A percentile compares a stretch with the other conserved stretches of the same genome.
Evolutionary conservation across 345 rosid species (phyloP).

Genomic region (Trapa incisa): DNA sequence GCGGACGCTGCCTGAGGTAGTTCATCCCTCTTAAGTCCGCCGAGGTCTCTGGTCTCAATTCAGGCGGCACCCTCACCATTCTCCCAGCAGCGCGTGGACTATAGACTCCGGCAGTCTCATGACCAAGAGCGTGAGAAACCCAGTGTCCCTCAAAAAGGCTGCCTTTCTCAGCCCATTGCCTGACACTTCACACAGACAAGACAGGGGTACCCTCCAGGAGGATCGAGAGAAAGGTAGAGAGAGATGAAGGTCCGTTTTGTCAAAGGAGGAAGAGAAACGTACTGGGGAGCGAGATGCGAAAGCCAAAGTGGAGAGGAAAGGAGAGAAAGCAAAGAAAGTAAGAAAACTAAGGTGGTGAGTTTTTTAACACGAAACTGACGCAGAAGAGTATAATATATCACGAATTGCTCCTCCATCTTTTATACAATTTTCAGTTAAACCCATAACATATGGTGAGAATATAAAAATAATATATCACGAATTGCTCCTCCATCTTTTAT

Average conservation of each 20-base stretch:
- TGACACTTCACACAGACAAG: background rate
- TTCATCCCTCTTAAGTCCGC: constrained; percentile 4
- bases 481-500: no score
- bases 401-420: no score
- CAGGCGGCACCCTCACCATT: background rate
- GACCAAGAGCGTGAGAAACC: background rate
- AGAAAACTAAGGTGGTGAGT: background rate
- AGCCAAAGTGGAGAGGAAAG: background rate
- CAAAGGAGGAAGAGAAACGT: no score
- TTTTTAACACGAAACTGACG: background rate
- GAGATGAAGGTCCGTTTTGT: background rate
- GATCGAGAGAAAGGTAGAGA: background rate
- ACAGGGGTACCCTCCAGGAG: background rate
- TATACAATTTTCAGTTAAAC: no score
- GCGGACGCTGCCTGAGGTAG: constrained; percentile 26
- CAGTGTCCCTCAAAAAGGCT: background rate
- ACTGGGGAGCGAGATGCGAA: background rate
- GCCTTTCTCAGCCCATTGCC: background rate
- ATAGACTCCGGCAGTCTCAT: background rate
- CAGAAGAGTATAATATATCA: background rate
- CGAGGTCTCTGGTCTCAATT: background rate
- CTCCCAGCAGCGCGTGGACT: background rate
- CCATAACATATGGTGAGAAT: no score
- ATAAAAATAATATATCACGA: background rate
- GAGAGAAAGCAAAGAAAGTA: background rate